Evolutionary conservation across 768 basidiomycete genomes (phyloP).

Genomic region (Serendipita sp.): DNA sequence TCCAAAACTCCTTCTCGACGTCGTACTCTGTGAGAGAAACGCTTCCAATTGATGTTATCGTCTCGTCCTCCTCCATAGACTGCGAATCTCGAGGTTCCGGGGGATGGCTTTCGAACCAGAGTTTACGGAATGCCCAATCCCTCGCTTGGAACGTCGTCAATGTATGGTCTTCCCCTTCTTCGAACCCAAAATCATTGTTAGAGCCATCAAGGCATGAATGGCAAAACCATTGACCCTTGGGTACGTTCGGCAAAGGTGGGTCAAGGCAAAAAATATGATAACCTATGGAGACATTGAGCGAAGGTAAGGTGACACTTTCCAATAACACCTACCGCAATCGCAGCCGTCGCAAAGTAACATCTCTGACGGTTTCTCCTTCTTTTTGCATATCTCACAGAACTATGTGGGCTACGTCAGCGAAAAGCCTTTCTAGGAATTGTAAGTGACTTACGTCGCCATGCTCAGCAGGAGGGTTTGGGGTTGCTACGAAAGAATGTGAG

Average conservation of each 20-base stretch:
- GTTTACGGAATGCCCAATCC: constrained; percentile 71
- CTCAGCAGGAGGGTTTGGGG: not conserved
- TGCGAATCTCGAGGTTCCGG: constrained; percentile 23
- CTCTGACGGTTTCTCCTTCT: constrained; percentile 73
- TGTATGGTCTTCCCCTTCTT: constrained; percentile 92
- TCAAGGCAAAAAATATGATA: constrained; percentile 97
- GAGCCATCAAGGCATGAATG: constrained; percentile 80
- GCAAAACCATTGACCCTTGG: constrained; percentile 94
- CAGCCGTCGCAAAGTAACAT: constrained; percentile 88
- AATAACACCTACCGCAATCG: constrained; percentile 45
- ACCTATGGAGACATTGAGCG: constrained; percentile 31
- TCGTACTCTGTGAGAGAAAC: constrained; percentile 72
- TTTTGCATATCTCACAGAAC: constrained; percentile 78
- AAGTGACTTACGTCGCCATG: constrained; percentile 5
- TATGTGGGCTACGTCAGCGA: constrained; percentile 2
- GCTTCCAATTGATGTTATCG: constrained; percentile 36
- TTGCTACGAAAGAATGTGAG: not conserved
- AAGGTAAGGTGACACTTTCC: constrained; percentile 1
- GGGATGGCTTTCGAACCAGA: constrained; percentile 77
- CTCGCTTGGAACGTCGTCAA: constrained; percentile 83
- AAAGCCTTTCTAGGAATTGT: constrained; percentile 5
- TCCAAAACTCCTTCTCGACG: constrained; percentile 93
- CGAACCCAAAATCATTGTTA: constrained; percentile 94
- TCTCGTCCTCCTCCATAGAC: constrained; percentile 18
- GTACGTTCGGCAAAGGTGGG: constrained; percentile 71